A percentile compares a stretch with the other conserved stretches of the same genome.
Conservation (phyloP, 2,329 filamentous ascomycete species). For the Stachybotrys elegans region DNA sequence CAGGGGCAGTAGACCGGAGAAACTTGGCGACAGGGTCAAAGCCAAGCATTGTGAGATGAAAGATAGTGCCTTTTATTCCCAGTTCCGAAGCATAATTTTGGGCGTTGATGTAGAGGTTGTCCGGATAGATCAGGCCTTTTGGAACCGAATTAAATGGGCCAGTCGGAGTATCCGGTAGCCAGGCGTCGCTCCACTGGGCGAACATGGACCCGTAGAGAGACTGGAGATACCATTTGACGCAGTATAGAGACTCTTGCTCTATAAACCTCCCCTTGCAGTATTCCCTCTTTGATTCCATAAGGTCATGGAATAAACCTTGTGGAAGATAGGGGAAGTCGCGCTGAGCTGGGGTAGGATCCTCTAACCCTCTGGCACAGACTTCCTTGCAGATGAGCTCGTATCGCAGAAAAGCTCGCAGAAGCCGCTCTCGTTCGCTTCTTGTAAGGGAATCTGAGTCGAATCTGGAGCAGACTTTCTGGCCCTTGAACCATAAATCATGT, state of each 20-base stretch:
- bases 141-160: no score
- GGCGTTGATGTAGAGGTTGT: no score
- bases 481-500: constrained; percentile 6
- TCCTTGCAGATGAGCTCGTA: constrained; percentile 7
- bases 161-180: no score
- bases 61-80: no score
- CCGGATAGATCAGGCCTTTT: no score
- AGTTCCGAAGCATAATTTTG: no score
- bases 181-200: constrained; percentile 3
- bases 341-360: neutral
- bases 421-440: constrained; percentile 2
- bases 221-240: constrained; percentile 7
- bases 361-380: neutral
- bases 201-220: constrained; percentile 12
- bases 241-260: constrained; percentile 1
- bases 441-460: constrained; percentile 5
- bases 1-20: no score
- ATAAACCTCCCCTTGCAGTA: neutral
- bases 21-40: no score
- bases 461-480: neutral
- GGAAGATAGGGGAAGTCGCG: no score
- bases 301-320: no score
- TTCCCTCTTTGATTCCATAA: neutral
- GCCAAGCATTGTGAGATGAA: no score
- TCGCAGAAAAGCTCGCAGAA: constrained; percentile 8